Percentiles rank a stretch among this genome's conserved stretches.
Evolutionary conservation across 2,329 filamentous ascomycete species (phyloP).

Genomic region (Diaporthe australafricana): DNA sequence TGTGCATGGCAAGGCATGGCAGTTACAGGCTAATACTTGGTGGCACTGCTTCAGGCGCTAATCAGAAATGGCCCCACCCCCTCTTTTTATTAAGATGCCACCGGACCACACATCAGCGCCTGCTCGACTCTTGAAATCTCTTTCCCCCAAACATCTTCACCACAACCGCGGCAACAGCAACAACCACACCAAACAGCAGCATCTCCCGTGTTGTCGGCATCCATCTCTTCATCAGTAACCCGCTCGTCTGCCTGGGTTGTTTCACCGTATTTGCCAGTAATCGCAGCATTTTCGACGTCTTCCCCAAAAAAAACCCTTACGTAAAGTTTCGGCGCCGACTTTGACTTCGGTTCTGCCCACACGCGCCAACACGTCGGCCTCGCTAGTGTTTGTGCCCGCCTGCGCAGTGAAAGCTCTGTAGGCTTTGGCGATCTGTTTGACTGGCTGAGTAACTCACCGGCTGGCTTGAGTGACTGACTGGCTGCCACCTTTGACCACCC

Average conservation of each 20-base stretch:
- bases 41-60: conserved; percentile 22
- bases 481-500: conserved; percentile 24
- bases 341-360: conserved; percentile 24
- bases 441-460: not conserved
- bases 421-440: conserved; percentile 26
- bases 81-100: conserved; percentile 17
- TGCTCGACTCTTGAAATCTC: conserved; percentile 21
- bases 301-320: conserved; percentile 12
- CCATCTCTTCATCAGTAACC: conserved; percentile 24
- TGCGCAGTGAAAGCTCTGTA: conserved; percentile 28
- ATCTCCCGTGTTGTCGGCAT: conserved; percentile 7
- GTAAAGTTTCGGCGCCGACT: conserved; percentile 24
- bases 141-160: conserved; percentile 17
- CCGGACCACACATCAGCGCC: conserved; percentile 8
- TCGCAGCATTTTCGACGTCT: conserved; percentile 26
- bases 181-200: conserved; percentile 21
- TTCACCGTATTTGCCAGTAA: conserved; percentile 33
- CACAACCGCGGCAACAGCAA: conserved; percentile 10
- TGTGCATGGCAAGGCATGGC: conserved; percentile 15
- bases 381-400: conserved; percentile 15
- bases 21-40: conserved; percentile 15
- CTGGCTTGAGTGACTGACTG: conserved; percentile 19
- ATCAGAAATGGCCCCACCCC: conserved; percentile 21
- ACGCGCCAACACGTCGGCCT: conserved; percentile 24
- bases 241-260: conserved; percentile 2